Conservation (phyloP, 2,329 filamentous ascomycete genomes). For the Exophiala bonariae region DNA sequence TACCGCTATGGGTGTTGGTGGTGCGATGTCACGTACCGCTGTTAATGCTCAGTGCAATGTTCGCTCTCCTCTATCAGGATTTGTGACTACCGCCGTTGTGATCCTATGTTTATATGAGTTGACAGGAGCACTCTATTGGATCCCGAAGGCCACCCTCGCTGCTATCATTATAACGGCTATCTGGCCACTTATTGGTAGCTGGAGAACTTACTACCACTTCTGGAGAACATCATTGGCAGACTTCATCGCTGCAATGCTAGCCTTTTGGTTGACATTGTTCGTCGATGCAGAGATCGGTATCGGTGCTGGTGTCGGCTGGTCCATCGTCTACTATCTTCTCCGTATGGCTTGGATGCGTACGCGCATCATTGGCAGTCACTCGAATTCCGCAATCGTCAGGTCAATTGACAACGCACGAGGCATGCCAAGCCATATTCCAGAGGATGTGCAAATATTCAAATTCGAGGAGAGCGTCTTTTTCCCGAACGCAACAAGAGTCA, state of each 20-base stretch:
- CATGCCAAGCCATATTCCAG: slow-evolving; percentile 31
- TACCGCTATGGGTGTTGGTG: slow-evolving; percentile 63
- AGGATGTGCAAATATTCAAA: slow-evolving; percentile 56
- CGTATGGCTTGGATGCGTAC: slow-evolving; percentile 55
- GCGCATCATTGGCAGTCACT: slow-evolving; percentile 28
- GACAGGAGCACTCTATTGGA: slow-evolving; percentile 62
- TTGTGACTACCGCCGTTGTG: slow-evolving; percentile 63
- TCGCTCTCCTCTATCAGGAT: slow-evolving; percentile 59
- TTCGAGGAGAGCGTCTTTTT: slow-evolving; percentile 61
- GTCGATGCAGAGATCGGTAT: slow-evolving; percentile 62
- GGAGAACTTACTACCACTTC: slow-evolving; percentile 61
- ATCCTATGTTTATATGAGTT: slow-evolving; percentile 63
- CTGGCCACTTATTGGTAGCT: slow-evolving; percentile 59
- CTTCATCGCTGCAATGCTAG: slow-evolving; percentile 62
- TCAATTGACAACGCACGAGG: slow-evolving; percentile 27
- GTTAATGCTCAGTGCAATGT: slow-evolving; percentile 66
- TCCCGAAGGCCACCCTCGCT: slow-evolving; percentile 63
- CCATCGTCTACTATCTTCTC: slow-evolving; percentile 60
- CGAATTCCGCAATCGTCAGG: slow-evolving; percentile 30
- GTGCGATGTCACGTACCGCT: slow-evolving; percentile 66
- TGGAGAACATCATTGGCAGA: slow-evolving; percentile 65
- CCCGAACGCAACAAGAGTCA: slow-evolving; percentile 58
- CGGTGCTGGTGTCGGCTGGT: slow-evolving; percentile 61
- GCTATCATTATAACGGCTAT: slow-evolving; percentile 68
- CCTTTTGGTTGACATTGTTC: slow-evolving; percentile 65